Evolutionary conservation across 441 rosid genomes (phyloP), one percentile per base, ranked within the genome.

Genomic region (Pelargonium fulgidum): DNA sequence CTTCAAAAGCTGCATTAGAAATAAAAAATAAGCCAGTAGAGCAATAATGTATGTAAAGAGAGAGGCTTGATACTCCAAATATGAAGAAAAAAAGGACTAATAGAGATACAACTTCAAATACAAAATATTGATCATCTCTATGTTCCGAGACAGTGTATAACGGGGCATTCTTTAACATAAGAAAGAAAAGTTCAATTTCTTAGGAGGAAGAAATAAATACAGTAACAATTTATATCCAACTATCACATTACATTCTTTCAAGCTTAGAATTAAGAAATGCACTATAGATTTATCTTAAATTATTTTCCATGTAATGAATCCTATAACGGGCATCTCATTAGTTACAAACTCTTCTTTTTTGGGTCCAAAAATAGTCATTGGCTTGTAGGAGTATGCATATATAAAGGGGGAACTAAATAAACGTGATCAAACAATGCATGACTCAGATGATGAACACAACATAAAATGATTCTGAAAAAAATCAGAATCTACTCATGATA

Each of bases 1-100:
- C 85, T 94, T 90, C 77, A 94, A 86, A 82, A 92, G 98, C 98
- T 95, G 89, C 80, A 79, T 75, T 17, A 74, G 41, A 64, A 17
- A 54, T 45, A 59, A 36, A 63, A 68, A 68, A 7, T 29, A 33
- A 26, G 75, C 68, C 17, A 59, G 65, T 58, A 62, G 72, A 59
- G 17, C 64, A 56, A 65, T 26, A 63, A 52, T 62, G 45, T 14
- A 65, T 66, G 17, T 19, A 24, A 45, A 5, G 36, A n/a, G 68
- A 66, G 67, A 64, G 48, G 67, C 54, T 64, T 59, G 13, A 17
- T 56, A 62, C 29, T 58, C n/a, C 72, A 48, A 36, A 48, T 44
- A 65, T 24, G 47, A 59, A 56, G 7, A 14, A 50, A 52, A 52
- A 52, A 17, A 52, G 12, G 16, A 52, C n/a, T 5, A 7, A 52